Base-by-base conservation (phyloP, 805 yeast genomes). In the Ogataea pilisensis region DNA sequence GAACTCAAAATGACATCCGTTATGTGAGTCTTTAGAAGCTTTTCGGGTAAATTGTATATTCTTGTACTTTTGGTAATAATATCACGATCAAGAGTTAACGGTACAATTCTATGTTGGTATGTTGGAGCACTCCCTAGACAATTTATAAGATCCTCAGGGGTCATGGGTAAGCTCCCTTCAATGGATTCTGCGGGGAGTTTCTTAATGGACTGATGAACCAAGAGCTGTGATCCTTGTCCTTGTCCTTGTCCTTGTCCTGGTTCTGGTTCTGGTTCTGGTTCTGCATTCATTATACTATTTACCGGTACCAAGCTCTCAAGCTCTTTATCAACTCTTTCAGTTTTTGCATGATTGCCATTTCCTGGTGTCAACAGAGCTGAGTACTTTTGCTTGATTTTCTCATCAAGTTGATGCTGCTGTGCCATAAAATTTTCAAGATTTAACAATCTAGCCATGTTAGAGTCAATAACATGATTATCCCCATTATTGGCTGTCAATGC, bases 101-200 rank as follows among this genome's bases (percentile, higher is more conserved):
- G 13, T 18, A n/a, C 18, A 7, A 20, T 12, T 8, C n/a, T 25
- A 12, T 14, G 17, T 14, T 21, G 35, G 30, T 37, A 37, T 26
- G 26, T 29, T 29, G 35, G 35, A 4, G 28, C 29, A 21, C 40
- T 41, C 1, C 55, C 57, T 8, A 49, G 33, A 29, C 49, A 47
- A 7, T 31, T 31, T 1, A 45, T 42, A 7, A 54, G 39, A 27
- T 48, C 55, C 3, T 49, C 48, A 4, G 57, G 55, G 3, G 58
- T 50, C 27, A 45, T 26, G 4, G 57, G 57, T 19, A 49, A 38
- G n/a, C n/a, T n/a, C n/a, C n/a, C n/a, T n/a, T n/a, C n/a, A n/a
- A n/a, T n/a, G n/a, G n/a, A n/a, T n/a, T n/a, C n/a, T n/a, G n/a
- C n/a, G n/a, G n/a, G n/a, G n/a, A n/a, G n/a, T n/a, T n/a, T n/a